Evolutionary conservation across 208 protist species (phyloP).

Genomic region (Acanthamoeba royreba): DNA sequence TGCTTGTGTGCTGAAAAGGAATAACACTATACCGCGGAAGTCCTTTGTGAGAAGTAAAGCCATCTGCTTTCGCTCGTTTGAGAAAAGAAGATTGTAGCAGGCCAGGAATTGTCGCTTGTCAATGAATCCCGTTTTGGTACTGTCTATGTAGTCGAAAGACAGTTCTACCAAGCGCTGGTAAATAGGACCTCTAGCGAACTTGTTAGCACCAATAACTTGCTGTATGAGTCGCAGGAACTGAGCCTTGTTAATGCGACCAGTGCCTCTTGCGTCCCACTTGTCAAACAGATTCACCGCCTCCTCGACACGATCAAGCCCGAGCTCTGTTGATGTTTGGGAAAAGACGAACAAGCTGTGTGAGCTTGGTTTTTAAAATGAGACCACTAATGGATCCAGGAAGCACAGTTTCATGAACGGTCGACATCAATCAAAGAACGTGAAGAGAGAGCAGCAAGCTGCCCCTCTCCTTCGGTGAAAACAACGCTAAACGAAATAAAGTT

Average conservation of each 20-base stretch:
- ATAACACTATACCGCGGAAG: not conserved
- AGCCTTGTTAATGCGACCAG: not conserved
- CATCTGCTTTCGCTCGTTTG: not conserved
- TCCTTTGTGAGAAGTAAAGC: not conserved
- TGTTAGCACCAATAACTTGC: not conserved
- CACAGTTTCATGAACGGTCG: not conserved
- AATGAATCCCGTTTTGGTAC: not conserved
- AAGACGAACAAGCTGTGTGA: too few relatives aligned
- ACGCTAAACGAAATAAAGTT: not conserved
- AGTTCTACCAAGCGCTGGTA: not conserved
- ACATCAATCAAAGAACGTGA: not conserved
- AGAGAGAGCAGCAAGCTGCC: too few relatives aligned
- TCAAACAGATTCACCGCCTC: not conserved
- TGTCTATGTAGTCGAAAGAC: not conserved
- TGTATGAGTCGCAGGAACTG: conserved; percentile 19
- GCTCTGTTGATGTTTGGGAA: not conserved
- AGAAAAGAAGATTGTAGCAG: not conserved
- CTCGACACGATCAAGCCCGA: not conserved
- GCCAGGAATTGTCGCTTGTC: not conserved
- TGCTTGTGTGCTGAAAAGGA: not conserved
- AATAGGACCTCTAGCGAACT: not conserved
- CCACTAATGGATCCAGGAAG: not conserved
- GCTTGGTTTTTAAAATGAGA: not conserved
- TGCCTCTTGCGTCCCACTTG: not conserved
- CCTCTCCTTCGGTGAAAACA: not conserved